Percentiles rank a stretch among this genome's conserved stretches.
phyloP scores from a whole-genome alignment of 331 rosid genomes.

The Telfairia occidentalis region DNA sequence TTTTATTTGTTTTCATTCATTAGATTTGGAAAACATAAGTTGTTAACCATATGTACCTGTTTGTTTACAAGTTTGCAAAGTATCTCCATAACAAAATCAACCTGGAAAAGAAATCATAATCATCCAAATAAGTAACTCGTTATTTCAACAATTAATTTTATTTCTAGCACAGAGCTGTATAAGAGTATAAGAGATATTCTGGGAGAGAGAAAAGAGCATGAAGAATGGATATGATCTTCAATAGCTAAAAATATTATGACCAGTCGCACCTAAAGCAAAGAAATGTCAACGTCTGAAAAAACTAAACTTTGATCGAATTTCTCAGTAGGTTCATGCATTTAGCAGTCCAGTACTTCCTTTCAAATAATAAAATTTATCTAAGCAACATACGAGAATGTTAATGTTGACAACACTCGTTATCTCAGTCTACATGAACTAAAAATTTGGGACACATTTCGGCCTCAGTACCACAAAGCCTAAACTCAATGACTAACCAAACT shows the following conservation, averaged over 20 bases:
- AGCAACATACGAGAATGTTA: background rate
- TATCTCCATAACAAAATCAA: constrained; percentile 98
- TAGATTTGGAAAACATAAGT: constrained; percentile 1
- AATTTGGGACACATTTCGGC: background rate
- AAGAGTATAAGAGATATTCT: background rate
- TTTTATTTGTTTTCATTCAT: background rate
- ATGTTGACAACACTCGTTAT: background rate
- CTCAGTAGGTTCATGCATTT: background rate
- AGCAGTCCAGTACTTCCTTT: background rate
- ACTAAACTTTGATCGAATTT: background rate
- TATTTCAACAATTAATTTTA: background rate
- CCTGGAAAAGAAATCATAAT: constrained; percentile 40
- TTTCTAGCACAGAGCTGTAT: background rate
- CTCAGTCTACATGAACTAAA: background rate
- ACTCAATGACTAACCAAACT: background rate
- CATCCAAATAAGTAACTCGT: background rate
- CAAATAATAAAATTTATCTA: background rate
- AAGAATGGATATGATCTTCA: background rate
- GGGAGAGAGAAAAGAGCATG: background rate
- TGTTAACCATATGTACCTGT: constrained; percentile 47
- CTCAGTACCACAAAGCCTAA: background rate
- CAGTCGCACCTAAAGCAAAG: background rate
- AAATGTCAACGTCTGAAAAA: background rate
- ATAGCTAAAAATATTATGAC: background rate
- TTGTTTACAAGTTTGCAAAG: constrained; percentile 76